Percentiles rank a stretch among this genome's conserved stretches.
Conservation (phyloP, 1,284 basidiomycete genomes). For the Leccinum fallax region DNA sequence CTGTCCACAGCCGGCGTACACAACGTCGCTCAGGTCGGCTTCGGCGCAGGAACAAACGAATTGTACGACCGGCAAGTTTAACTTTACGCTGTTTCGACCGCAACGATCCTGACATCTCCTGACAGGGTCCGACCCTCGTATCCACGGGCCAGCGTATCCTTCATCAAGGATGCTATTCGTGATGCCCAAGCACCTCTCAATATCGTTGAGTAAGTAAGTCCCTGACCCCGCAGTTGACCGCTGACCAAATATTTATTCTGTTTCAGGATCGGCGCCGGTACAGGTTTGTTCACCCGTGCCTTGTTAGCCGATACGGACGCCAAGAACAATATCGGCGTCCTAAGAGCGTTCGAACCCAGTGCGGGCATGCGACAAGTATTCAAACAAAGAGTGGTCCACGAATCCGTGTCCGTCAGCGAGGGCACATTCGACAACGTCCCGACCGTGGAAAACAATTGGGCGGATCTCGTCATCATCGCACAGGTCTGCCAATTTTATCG, state of each 20-base stretch:
- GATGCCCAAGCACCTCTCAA: conserved; percentile 45
- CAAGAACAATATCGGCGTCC: conserved; percentile 47
- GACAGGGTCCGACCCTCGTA: conserved; percentile 69
- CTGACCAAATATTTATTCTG: not conserved
- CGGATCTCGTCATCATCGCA: conserved; percentile 72
- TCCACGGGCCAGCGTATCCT: conserved; percentile 54
- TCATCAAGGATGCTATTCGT: conserved; percentile 53
- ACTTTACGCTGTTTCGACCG: not conserved
- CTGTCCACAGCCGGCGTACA: conserved; percentile 45
- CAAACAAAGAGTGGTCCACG: conserved; percentile 50
- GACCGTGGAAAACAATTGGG: conserved; percentile 62
- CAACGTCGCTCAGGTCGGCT: conserved; percentile 61
- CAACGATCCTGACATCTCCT: not conserved
- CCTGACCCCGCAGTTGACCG: not conserved
- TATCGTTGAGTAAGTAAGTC: conserved; percentile 63
- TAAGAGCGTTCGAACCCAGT: conserved; percentile 74
- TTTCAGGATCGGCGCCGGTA: conserved; percentile 67
- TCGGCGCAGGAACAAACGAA: conserved; percentile 71
- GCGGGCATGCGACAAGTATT: conserved; percentile 71
- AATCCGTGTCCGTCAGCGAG: conserved; percentile 51
- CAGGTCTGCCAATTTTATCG: conserved; percentile 49
- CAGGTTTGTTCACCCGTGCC: conserved; percentile 80
- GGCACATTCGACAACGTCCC: conserved; percentile 66
- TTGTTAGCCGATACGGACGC: conserved; percentile 64
- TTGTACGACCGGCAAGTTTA: conserved; percentile 64